A percentile compares a stretch with the other conserved stretches of the same genome.
These are phyloP conservation scores for Axilococcus clingmanii DNA, from an alignment of 139 green algal genomes.

Conservation along the genomic window DNA sequence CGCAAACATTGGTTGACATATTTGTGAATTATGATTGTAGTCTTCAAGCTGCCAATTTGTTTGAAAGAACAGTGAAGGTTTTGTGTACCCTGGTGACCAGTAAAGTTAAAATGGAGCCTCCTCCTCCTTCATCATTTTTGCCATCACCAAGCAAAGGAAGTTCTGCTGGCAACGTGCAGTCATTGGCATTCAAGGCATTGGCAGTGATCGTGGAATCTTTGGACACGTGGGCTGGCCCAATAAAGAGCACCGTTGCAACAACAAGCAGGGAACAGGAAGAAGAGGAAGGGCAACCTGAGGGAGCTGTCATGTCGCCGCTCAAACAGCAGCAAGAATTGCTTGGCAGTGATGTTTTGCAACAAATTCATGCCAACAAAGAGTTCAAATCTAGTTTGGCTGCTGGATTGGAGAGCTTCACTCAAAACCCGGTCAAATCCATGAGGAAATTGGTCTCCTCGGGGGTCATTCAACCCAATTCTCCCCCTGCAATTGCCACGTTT, in stretches of 20 bases:
- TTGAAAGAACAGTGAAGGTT: slow-evolving; percentile 52
- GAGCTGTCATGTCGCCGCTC: background rate
- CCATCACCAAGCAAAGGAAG: background rate
- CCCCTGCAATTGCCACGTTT: slow-evolving; percentile 48
- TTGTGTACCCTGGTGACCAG: background rate
- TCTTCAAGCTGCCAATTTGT: slow-evolving; percentile 67
- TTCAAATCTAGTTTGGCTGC: slow-evolving; percentile 51
- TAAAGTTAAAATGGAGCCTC: background rate
- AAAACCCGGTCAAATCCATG: slow-evolving; percentile 13
- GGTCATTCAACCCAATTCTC: slow-evolving; percentile 2
- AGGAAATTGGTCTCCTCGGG: slow-evolving; percentile 21
- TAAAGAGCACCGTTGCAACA: slow-evolving; percentile 22
- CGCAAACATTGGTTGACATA: slow-evolving; percentile 61
- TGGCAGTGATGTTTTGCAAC: slow-evolving; percentile 39
- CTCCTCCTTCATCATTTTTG: background rate
- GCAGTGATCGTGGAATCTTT: slow-evolving; percentile 48
- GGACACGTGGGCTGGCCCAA: slow-evolving; percentile 59
- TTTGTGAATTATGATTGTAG: slow-evolving; percentile 97
- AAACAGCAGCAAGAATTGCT: background rate
- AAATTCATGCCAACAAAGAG: slow-evolving; percentile 58
- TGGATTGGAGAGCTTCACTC: slow-evolving; percentile 74
- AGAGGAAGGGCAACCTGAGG: background rate
- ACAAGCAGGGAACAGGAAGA: background rate
- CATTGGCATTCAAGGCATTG: slow-evolving; percentile 21
- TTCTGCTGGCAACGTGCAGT: background rate